Base-by-base conservation (phyloP, 225 moss, liverwort and hornwort genomes). In the Polytrichum commune region DNA sequence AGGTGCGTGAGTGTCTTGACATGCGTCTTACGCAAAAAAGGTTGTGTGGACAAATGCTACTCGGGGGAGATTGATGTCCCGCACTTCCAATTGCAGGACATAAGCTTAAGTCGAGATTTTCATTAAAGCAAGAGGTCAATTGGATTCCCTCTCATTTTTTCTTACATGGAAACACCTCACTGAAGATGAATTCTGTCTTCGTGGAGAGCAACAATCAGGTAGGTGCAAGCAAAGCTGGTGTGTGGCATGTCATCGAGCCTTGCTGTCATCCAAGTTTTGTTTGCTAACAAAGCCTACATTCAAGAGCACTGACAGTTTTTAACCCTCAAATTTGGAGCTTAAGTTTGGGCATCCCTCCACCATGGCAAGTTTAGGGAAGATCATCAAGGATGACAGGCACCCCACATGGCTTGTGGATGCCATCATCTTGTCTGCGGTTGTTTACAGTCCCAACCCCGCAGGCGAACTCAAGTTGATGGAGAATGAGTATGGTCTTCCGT, bases 391-490 rank as follows among this genome's bases (percentile, higher is more conserved):
- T 66, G 97, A 97, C 70, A 80, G 92, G 53, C 97, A 97, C 77
- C 97, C 97, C 5, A 78, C 84, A 63, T 97, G 97, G 97, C 75
- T 97, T 61, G 82, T 97, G 75, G 97, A 97, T 73, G 77, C 97
- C 8, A 89, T 97, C 70, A 94, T 97, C 22, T 74, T 97, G 24
- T 97, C 97, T 2, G 92, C 97, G 3, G 97, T 97, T 2, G 86
- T 77, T 4, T 97, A 97, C 68, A 89, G 90, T 29, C 79, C 88
- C 6, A 78, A 90, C 54, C 97, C 97, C 1, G 83, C 66, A 3
- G 86, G 77, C 3, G 97, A 97, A 74, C 86, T 97, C 7, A 88
- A 91, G 78, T 76, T 94, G 69, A 91, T 97, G 94, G 89, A 86
- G 27, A 18, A 38, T 4, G 92, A 94, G 22, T 97, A 97, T 26